Conservation (phyloP, 2,329 filamentous ascomycete genomes). For the Fusarium sp. region DNA sequence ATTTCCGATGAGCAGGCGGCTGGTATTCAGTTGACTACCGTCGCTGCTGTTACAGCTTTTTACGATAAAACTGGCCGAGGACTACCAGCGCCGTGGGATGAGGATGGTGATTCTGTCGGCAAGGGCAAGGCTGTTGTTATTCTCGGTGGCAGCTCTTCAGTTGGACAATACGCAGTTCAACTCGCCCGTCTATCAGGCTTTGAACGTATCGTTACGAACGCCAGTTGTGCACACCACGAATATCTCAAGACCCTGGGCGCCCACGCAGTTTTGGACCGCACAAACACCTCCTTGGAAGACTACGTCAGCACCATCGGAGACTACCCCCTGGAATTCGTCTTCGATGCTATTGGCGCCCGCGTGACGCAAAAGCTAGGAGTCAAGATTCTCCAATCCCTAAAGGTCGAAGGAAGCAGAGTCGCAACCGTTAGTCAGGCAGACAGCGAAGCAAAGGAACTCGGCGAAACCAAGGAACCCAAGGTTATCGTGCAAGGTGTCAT, state of each 20-base stretch:
- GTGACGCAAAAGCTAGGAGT: constrained; percentile 46
- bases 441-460: constrained; percentile 26
- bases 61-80: constrained; percentile 19
- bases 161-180: constrained; percentile 21
- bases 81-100: constrained; percentile 45
- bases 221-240: constrained; percentile 21
- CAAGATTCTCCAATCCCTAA: constrained; percentile 35
- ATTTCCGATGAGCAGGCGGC: constrained; percentile 45
- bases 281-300: constrained; percentile 25
- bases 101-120: constrained; percentile 33
- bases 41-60: not conserved
- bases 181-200: constrained; percentile 21
- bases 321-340: constrained; percentile 44
- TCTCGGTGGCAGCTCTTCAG: constrained; percentile 47
- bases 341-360: constrained; percentile 44
- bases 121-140: constrained; percentile 40
- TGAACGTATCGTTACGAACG: constrained; percentile 20
- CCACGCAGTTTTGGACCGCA: constrained; percentile 42
- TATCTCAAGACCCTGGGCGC: constrained; percentile 5
- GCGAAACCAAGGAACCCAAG: constrained; percentile 17
- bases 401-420: constrained; percentile 31
- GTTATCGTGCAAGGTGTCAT: constrained; percentile 2
- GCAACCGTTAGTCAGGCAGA: constrained; percentile 20
- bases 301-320: constrained; percentile 40
- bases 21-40: constrained; percentile 13